Percentiles rank a stretch among this genome's conserved stretches.
Evolutionary conservation across 192 early-diverging fungal genomes (phyloP).

Genomic region (Rhizophagus clarus): DNA sequence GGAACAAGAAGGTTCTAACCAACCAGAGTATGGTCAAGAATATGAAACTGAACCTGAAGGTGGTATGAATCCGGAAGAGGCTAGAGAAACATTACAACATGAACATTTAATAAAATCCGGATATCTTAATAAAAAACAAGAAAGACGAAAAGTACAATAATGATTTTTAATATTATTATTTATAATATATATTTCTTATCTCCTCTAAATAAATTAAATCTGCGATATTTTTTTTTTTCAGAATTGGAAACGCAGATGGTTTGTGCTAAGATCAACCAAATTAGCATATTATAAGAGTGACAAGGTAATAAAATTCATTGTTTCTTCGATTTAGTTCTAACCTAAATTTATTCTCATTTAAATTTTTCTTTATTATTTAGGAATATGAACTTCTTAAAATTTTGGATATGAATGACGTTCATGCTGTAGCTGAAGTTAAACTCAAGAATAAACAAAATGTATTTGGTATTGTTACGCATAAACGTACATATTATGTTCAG

Average conservation of each 20-base stretch:
- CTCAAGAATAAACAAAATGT: conserved; percentile 69
- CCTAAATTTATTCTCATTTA: too few species aligned
- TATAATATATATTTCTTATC: background rate
- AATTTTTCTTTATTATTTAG: conserved; percentile 35
- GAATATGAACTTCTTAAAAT: conserved; percentile 80
- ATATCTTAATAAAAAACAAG: conserved; percentile 61
- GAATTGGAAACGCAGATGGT: conserved; percentile 88
- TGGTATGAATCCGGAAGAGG: conserved; percentile 48
- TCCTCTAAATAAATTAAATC: background rate
- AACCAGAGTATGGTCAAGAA: background rate
- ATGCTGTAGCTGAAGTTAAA: conserved; percentile 70
- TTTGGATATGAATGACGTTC: conserved; percentile 70
- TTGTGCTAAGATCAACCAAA: conserved; percentile 76
- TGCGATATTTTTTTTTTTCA: conserved; percentile 32
- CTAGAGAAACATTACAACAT: conserved; percentile 49
- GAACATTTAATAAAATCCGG: conserved; percentile 58
- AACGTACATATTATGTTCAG: conserved; percentile 73
- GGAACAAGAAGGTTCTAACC: conserved; percentile 16
- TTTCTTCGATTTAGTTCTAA: background rate
- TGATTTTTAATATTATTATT: background rate
- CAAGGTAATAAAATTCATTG: conserved; percentile 49
- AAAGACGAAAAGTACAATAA: conserved; percentile 53
- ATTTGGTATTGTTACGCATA: conserved; percentile 75
- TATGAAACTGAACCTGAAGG: conserved; percentile 48
- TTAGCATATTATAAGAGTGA: conserved; percentile 86